These are phyloP conservation scores for Pythium periplocum DNA, from an alignment of 352 stramenopile species.

Conservation along the genomic window DNA sequence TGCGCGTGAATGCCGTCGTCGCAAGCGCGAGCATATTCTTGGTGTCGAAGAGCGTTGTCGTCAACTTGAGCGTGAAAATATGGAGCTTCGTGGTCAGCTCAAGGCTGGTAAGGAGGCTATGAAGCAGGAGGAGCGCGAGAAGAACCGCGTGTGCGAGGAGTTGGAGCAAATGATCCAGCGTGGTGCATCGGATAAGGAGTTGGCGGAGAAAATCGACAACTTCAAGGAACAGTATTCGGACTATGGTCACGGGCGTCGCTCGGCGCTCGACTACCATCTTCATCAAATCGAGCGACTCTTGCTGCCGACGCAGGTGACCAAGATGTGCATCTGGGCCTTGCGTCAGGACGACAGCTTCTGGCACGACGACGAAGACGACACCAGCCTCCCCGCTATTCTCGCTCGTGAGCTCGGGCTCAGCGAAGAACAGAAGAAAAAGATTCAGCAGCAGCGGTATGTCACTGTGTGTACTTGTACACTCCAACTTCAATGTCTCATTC, in stretches of 20 bases:
- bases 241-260: conserved; percentile 89
- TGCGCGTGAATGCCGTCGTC: conserved; percentile 85
- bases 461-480: not conserved
- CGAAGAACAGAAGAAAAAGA: conserved; percentile 91
- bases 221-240: conserved; percentile 92
- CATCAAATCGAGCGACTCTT: conserved; percentile 92
- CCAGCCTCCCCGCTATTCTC: conserved; percentile 86
- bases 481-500: conserved; percentile 1
- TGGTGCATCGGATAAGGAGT: conserved; percentile 74
- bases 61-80: conserved; percentile 87
- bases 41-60: conserved; percentile 75
- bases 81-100: conserved; percentile 88
- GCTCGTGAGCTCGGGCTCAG: conserved; percentile 87
- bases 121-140: conserved; percentile 82
- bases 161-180: conserved; percentile 80
- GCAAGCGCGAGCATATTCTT: conserved; percentile 85
- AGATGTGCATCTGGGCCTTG: conserved; percentile 90
- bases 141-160: conserved; percentile 79
- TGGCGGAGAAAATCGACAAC: conserved; percentile 94
- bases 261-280: conserved; percentile 85
- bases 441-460: conserved; percentile 86
- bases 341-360: conserved; percentile 89
- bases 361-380: conserved; percentile 87
- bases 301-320: conserved; percentile 92
- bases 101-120: conserved; percentile 85